Conservation (phyloP, 2,329 filamentous ascomycete species). For the Aspergillus awamori region DNA sequence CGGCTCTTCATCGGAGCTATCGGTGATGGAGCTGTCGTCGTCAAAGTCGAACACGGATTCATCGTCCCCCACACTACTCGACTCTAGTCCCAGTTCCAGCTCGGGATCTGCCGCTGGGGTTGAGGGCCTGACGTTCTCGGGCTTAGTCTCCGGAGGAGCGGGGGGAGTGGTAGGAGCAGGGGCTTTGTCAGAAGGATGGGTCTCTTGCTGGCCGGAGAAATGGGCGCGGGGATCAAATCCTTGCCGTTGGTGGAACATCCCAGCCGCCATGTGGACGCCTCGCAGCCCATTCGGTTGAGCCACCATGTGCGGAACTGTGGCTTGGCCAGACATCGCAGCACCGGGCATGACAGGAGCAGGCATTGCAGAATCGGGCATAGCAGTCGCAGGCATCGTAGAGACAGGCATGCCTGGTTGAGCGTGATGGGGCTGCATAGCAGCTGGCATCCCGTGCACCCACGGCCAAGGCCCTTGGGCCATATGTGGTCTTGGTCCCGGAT, state of each 20-base stretch:
- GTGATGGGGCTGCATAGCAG: neutral
- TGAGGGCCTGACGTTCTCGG: conserved; percentile 8
- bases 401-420: neutral
- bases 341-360: neutral
- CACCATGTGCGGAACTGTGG: conserved; percentile 6
- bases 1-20: conserved; percentile 29
- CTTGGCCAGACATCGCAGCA: neutral
- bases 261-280: neutral
- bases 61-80: conserved; percentile 33
- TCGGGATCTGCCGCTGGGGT: conserved; percentile 15
- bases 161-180: neutral
- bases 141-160: neutral
- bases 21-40: conserved; percentile 29
- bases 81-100: conserved; percentile 19
- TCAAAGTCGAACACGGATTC: conserved; percentile 26
- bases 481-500: conserved; percentile 9
- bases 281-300: conserved; percentile 5
- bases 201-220: neutral
- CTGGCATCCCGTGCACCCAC: conserved; percentile 3
- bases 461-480: conserved; percentile 6
- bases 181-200: neutral
- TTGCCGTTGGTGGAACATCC: conserved; percentile 7
- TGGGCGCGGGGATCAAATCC: neutral
- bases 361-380: neutral
- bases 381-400: neutral